A percentile compares a stretch with the other conserved stretches of the same genome.
phyloP scores from a whole-genome alignment of 495 filamentous ascomycete genomes.

The Rhizodiscina lignyota region DNA sequence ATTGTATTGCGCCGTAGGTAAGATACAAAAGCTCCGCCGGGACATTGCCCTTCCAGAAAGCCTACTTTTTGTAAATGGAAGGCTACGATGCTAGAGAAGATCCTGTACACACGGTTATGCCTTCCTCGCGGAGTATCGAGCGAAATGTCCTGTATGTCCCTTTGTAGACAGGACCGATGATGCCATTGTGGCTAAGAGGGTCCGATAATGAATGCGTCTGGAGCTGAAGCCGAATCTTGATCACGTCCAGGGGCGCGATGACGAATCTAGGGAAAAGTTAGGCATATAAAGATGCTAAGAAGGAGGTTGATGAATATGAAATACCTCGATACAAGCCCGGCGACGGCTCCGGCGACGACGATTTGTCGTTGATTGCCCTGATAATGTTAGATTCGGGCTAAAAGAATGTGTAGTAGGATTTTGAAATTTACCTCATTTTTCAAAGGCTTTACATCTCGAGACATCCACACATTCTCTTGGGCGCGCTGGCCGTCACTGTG shows the following conservation, averaged over 20 bases:
- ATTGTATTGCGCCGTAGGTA: slow-evolving; percentile 74
- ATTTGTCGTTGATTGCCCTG: slow-evolving; percentile 74
- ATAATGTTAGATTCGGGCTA: slow-evolving; percentile 7
- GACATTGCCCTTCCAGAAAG: slow-evolving; percentile 95
- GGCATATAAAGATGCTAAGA: neutral
- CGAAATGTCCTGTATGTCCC: slow-evolving; percentile 65
- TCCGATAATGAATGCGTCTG: slow-evolving; percentile 68
- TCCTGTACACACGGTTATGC: no score
- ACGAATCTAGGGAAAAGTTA: slow-evolving; percentile 43
- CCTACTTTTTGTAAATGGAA: no score
- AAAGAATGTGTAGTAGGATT: slow-evolving; percentile 1
- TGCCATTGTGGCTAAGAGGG: slow-evolving; percentile 30
- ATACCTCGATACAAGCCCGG: slow-evolving; percentile 77
- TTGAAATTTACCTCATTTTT: slow-evolving; percentile 58
- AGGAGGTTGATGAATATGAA: neutral
- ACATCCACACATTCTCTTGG: no score
- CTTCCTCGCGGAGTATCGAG: slow-evolving; percentile 60
- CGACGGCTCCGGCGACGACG: slow-evolving; percentile 66
- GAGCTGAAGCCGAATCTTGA: slow-evolving; percentile 92
- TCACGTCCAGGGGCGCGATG: slow-evolving; percentile 82
- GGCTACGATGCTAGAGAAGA: no score
- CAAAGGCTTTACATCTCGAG: slow-evolving; percentile 53
- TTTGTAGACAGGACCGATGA: slow-evolving; percentile 52
- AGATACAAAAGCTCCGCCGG: slow-evolving; percentile 90
- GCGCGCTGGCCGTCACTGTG: no score